Percentiles rank a stretch among this genome's conserved stretches.
Evolutionary conservation across 2,329 filamentous ascomycete genomes (phyloP).

Genomic region (Fusarium anthophilum): DNA sequence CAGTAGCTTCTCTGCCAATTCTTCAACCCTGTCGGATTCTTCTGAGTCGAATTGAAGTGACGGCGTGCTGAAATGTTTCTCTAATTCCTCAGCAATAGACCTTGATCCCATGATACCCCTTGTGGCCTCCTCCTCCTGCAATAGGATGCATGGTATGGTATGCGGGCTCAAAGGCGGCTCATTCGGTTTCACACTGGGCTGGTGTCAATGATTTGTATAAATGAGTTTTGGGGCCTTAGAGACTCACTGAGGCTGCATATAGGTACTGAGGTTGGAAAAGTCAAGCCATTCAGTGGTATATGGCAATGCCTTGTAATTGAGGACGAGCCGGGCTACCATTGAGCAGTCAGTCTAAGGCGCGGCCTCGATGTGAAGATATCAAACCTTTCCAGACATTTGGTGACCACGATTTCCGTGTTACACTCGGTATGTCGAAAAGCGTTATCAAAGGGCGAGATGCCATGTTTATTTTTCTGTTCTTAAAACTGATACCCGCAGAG

Average conservation of each 20-base stretch:
- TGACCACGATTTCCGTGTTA: background rate
- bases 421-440: background rate
- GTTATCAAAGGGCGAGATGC: background rate
- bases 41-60: background rate
- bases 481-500: background rate
- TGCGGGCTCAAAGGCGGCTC: background rate
- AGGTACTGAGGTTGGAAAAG: background rate
- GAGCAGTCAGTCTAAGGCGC: background rate
- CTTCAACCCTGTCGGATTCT: background rate
- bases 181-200: background rate
- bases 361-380: background rate
- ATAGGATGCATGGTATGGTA: background rate
- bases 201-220: background rate
- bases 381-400: conserved; percentile 1
- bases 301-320: background rate
- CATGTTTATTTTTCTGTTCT: background rate
- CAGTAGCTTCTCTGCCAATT: background rate
- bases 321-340: background rate
- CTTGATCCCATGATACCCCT: background rate
- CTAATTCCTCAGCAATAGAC: background rate
- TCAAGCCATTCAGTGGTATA: background rate
- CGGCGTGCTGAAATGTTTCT: background rate
- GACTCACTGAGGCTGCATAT: background rate
- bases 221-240: rapidly evolving
- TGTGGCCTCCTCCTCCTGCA: background rate